Percentiles rank a stretch among this genome's conserved stretches.
phyloP scores from a whole-genome alignment of 1,139 yeast genomes.

The Blastobotrys raffinosifermentans region DNA sequence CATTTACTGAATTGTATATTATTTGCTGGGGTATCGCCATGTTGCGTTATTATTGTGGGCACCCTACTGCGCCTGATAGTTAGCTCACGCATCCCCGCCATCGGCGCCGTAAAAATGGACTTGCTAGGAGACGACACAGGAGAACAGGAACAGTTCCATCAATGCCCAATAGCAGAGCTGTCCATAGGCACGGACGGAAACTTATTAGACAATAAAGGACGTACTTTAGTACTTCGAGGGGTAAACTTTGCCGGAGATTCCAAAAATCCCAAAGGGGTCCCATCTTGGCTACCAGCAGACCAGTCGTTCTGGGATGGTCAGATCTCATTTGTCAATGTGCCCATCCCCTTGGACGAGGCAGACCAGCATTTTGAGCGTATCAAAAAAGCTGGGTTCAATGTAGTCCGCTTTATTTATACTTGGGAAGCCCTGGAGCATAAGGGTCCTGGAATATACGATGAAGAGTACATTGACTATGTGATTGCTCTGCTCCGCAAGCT shows the following conservation, averaged over 20 bases:
- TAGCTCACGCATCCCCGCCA: no score
- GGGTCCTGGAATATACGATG: constrained; percentile 83
- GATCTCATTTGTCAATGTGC: constrained; percentile 73
- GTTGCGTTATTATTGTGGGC: no score
- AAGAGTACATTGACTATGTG: constrained; percentile 68
- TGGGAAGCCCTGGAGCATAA: constrained; percentile 91
- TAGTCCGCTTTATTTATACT: constrained; percentile 65
- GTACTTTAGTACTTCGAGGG: constrained; percentile 65
- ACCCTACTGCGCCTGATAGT: no score
- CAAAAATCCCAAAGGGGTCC: constrained; percentile 62
- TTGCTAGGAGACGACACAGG: no score
- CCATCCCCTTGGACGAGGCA: constrained; percentile 70
- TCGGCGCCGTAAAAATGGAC: no score
- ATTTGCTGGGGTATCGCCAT: no score
- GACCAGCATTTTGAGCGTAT: constrained; percentile 59
- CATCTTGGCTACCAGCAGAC: constrained; percentile 40
- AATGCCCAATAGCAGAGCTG: constrained; percentile 14
- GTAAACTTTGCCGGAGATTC: constrained; percentile 75
- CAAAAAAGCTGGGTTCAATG: constrained; percentile 74
- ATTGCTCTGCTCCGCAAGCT: constrained; percentile 53
- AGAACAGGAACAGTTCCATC: no score
- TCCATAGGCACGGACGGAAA: constrained; percentile 38
- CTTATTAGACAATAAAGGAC: constrained; percentile 55
- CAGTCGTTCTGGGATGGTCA: constrained; percentile 56
- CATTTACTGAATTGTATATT: no score